A percentile compares a stretch with the other conserved stretches of the same genome.
phyloP scores from a whole-genome alignment of 352 stramenopile genomes.

The Phytophthora citricola region DNA sequence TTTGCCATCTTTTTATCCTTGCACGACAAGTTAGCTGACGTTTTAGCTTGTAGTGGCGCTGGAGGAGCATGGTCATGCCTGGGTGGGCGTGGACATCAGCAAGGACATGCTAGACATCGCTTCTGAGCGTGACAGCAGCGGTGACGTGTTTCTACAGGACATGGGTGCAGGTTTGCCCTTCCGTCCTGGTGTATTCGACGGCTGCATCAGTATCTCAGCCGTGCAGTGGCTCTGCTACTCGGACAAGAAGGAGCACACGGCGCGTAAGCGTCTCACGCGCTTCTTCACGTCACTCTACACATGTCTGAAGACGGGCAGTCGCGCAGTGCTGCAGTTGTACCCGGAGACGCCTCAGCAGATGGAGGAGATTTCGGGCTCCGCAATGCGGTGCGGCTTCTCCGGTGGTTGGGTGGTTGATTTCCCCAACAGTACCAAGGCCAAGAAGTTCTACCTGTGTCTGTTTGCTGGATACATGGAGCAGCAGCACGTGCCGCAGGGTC shows the following conservation, averaged over 20 bases:
- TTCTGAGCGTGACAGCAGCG: slow-evolving; percentile 91
- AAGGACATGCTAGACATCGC: slow-evolving; percentile 99
- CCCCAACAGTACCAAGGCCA: slow-evolving; percentile 99
- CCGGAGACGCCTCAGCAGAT: slow-evolving; percentile 98
- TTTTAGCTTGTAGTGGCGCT: slow-evolving; percentile 70
- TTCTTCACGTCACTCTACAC: slow-evolving; percentile 97
- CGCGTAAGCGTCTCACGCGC: slow-evolving; percentile 92
- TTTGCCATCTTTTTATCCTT: slow-evolving; percentile 7
- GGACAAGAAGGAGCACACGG: slow-evolving; percentile 96
- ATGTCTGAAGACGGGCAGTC: slow-evolving; percentile 83
- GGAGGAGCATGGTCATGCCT: slow-evolving; percentile 95
- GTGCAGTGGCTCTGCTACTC: slow-evolving; percentile 99
- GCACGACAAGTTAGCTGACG: slow-evolving; percentile 7
- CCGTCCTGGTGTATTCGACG: slow-evolving; percentile 97
- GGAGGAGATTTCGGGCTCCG: slow-evolving; percentile 91
- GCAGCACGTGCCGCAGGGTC: slow-evolving; percentile 82
- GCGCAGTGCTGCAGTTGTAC: slow-evolving; percentile 99
- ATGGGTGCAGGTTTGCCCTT: slow-evolving; percentile 99
- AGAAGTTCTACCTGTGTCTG: slow-evolving; percentile 99
- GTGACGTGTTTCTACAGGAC: slow-evolving; percentile 93
- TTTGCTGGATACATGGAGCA: slow-evolving; percentile 93
- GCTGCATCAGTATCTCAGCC: slow-evolving; percentile 99
- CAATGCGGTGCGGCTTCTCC: slow-evolving; percentile 92
- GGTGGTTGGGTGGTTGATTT: slow-evolving; percentile 99
- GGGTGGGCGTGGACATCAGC: slow-evolving; percentile 98